Evolutionary conservation across 768 basidiomycete genomes (phyloP), one percentile per base, ranked within the genome.

Genomic region (Heimioporus sp.): DNA sequence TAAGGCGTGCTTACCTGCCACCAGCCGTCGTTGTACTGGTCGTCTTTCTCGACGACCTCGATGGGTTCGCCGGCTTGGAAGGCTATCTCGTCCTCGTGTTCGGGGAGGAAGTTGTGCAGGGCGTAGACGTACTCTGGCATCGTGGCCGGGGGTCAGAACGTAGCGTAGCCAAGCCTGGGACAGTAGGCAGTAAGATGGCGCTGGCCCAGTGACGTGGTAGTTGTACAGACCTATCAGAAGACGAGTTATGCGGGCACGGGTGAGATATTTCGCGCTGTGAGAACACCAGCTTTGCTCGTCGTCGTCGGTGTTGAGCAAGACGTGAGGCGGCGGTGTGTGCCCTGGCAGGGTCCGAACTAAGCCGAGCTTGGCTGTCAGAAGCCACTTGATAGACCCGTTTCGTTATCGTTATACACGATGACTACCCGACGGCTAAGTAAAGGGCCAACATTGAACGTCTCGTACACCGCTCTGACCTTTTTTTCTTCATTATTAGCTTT

Each of bases 21-120:
- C 97, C 97, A 98, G 16, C 96, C 97, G 69, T 99, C 97, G 17
- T 82, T 82, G 66, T 90, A 98, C 51, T 82, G 71, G 58, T 98
- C 97, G 65, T 98, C 97, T 72, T 83, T 91, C 74, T 98, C 96
- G 38, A 98, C 51, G 28, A 99, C 84, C 63, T 91, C 86, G 59
- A 98, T 92, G 50, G 81, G 76, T 59, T 98, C 92, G 2, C 95
- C 95, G 5, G 85, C 85, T 39, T 73, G 76, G 66, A 98, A 97
- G 1, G 83, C 61, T 36, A 98, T 80, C 72, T 99, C 97, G 70
- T 99, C 97, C 46, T 90, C 90, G 69, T 98, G 83, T 74, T 99
- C 94, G 4, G 97, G 95, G 5, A 72, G 61, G 60, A 98, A 98
- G 61, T 88, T 86, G 66, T 96, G 92, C 13, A 92, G 74, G 1